Evolutionary conservation across 768 basidiomycete genomes (phyloP).

Genomic region (Rhodotorula babjevae): DNA sequence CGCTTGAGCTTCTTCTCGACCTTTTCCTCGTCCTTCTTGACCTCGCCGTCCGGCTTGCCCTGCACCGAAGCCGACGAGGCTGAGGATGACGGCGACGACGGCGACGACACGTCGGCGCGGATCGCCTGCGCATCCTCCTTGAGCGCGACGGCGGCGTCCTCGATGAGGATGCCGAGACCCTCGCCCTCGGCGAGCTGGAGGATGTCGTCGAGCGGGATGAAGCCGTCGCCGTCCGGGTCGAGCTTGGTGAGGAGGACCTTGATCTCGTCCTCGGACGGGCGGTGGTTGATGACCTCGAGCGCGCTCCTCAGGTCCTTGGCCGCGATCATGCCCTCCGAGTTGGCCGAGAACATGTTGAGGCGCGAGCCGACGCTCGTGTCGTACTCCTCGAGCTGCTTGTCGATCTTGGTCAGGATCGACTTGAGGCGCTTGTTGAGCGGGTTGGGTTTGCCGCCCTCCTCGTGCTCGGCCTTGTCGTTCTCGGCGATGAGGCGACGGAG

Average conservation of each 20-base stretch:
- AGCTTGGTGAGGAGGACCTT: slow-evolving; percentile 83
- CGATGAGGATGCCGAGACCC: slow-evolving; percentile 52
- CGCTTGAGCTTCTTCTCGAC: slow-evolving; percentile 71
- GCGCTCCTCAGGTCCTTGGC: slow-evolving; percentile 85
- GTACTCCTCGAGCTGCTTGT: slow-evolving; percentile 83
- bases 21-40: slow-evolving; percentile 50
- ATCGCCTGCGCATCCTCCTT: slow-evolving; percentile 21
- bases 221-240: slow-evolving; percentile 93
- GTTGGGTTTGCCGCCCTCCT: slow-evolving; percentile 59
- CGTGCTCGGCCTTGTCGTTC: slow-evolving; percentile 82
- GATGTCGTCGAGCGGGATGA: slow-evolving; percentile 91
- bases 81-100: not conserved
- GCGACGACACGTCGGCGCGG: slow-evolving; percentile 12
- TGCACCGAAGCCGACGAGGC: not conserved
- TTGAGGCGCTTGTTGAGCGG: slow-evolving; percentile 94
- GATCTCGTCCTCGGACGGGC: slow-evolving; percentile 79
- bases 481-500: slow-evolving; percentile 87
- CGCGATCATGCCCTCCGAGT: slow-evolving; percentile 67
- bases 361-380: slow-evolving; percentile 60
- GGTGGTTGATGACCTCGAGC: slow-evolving; percentile 86
- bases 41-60: not conserved
- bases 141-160: slow-evolving; percentile 26
- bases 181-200: slow-evolving; percentile 69
- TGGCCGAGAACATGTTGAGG: slow-evolving; percentile 49
- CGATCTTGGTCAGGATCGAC: slow-evolving; percentile 91